phyloP scores from a whole-genome alignment of 495 filamentous ascomycete species.

The Xylaria nigripes region DNA sequence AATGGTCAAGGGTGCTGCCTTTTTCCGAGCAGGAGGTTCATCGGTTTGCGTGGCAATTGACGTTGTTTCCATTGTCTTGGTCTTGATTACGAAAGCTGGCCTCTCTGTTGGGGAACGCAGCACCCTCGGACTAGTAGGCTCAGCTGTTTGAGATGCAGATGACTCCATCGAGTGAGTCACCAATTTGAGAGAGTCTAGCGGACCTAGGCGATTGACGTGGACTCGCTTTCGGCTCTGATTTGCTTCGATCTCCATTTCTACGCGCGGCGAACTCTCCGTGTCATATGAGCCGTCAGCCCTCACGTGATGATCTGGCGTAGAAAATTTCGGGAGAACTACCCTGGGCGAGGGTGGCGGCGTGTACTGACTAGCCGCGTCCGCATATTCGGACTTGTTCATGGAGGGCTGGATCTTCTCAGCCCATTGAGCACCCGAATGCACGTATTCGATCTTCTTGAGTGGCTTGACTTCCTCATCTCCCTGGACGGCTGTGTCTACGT shows the following conservation, averaged over 20 bases:
- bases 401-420: constrained; percentile 33
- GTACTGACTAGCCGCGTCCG: constrained; percentile 70
- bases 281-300: constrained; percentile 30
- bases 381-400: constrained; percentile 38
- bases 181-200: constrained; percentile 29
- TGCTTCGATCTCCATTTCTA: constrained; percentile 55
- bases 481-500: background rate
- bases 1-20: constrained; percentile 36
- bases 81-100: constrained; percentile 15
- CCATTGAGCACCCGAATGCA: constrained; percentile 17
- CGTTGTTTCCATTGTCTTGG: constrained; percentile 29
- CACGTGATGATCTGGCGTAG: constrained; percentile 32
- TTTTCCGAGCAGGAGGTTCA: constrained; percentile 22
- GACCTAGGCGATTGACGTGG: constrained; percentile 33
- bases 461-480: constrained; percentile 3
- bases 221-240: constrained; percentile 64
- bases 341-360: constrained; percentile 72
- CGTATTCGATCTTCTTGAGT: constrained; percentile 15
- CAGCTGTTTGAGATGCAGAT: constrained; percentile 62
- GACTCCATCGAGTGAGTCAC: constrained; percentile 53
- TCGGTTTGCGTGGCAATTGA: constrained; percentile 67
- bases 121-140: constrained; percentile 58
- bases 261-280: constrained; percentile 34
- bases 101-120: constrained; percentile 44
- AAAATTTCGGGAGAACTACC: constrained; percentile 32